Evolutionary conservation across 768 basidiomycete genomes (phyloP), one percentile per base, ranked within the genome.

Genomic region (Tylopilus sp.): DNA sequence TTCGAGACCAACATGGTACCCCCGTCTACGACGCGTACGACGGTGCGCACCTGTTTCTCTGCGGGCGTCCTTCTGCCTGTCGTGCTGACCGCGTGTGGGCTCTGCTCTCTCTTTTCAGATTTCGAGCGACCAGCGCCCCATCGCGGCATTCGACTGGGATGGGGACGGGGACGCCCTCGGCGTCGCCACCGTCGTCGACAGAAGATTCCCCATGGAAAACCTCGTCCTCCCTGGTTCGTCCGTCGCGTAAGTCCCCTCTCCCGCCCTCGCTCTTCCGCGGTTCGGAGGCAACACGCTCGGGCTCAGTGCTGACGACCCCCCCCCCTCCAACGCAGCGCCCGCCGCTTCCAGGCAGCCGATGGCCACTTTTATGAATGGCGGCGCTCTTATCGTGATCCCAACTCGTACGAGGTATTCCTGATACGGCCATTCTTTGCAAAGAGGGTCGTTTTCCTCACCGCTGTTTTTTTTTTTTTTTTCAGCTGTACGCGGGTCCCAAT

Each of bases 301-400:
- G 6, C 28, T 28, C 28, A 47, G 21, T 43, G 50, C 54, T 58
- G 28, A 58, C 18, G n/a, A n/a, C n/a, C n/a, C n/a, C n/a, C n/a
- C n/a, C n/a, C n/a, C n/a, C 8, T 47, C 35, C 50, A 38, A 46
- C 15, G 46, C 68, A 86, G 86, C 61, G 78, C 80, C 36, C 81
- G 86, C 51, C 72, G 74, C 44, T 87, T 88, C 67, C 63, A 73
- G 54, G 76, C 79, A 48, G 71, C 72, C 28, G 81, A 84, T 58
- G 81, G 80, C 40, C 73, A 70, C 59, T 74, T 70, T 44, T 86
- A 81, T 54, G 86, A 87, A 68, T 88, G 86, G 86, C 74, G 84
- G 57, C 75, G 78, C 57, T 70, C 72, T 57, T 65, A 65, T 40
- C 74, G 77, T 40, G 71, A 72, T 51, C 70, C 75, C 15, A 68